These are phyloP conservation scores for Ascocoryne sarcoides DNA, from an alignment of 2,329 filamentous ascomycete species.

Conservation along the genomic window DNA sequence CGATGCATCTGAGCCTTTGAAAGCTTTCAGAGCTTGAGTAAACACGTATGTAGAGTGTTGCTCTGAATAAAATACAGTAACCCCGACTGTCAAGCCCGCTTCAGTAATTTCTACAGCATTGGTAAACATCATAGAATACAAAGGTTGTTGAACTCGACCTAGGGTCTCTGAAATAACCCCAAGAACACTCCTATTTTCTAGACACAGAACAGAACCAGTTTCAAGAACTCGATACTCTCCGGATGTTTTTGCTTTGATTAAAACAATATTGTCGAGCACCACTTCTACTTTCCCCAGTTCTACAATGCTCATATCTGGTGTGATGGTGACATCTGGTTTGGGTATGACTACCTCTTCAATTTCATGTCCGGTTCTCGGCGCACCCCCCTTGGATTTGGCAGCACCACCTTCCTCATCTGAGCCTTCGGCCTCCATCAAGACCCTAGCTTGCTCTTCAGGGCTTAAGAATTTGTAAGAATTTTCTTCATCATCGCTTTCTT, in stretches of 20 bases:
- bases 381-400: constrained; percentile 33
- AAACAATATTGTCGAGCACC: constrained; percentile 67
- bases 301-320: constrained; percentile 65
- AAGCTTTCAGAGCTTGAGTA: constrained; percentile 66
- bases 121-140: constrained; percentile 75
- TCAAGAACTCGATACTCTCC: constrained; percentile 83
- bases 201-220: constrained; percentile 73
- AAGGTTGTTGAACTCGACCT: constrained; percentile 74
- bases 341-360: constrained; percentile 51
- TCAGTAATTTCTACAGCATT: constrained; percentile 59
- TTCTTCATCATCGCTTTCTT: constrained; percentile 43
- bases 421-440: constrained; percentile 76
- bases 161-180: constrained; percentile 80
- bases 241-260: constrained; percentile 70
- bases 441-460: constrained; percentile 72
- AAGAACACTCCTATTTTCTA: constrained; percentile 64
- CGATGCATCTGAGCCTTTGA: constrained; percentile 88
- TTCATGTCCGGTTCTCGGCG: constrained; percentile 79
- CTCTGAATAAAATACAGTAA: constrained; percentile 70
- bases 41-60: constrained; percentile 77
- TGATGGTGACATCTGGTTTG: constrained; percentile 73
- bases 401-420: constrained; percentile 66
- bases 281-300: constrained; percentile 68
- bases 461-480: constrained; percentile 65
- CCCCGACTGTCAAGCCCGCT: constrained; percentile 58